These are phyloP conservation scores for Mycena polygramma DNA, from an alignment of 768 basidiomycete genomes.

Conservation along the genomic window DNA sequence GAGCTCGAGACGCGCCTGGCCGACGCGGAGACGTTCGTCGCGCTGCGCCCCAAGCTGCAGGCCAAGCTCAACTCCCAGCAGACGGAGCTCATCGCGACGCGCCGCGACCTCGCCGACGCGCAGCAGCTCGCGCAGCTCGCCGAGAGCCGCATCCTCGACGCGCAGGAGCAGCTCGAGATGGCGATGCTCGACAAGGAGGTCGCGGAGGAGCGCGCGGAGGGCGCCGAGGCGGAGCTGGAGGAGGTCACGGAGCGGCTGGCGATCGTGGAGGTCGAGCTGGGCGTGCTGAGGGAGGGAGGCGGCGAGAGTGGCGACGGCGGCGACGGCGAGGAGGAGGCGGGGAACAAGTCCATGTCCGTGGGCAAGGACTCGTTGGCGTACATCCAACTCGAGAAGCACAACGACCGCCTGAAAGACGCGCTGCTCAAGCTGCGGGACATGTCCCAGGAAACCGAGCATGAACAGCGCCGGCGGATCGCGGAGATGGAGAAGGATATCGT, in stretches of 20 bases:
- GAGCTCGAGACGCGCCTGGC: slow-evolving; percentile 87
- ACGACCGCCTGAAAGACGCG: slow-evolving; percentile 95
- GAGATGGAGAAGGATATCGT: slow-evolving; percentile 94
- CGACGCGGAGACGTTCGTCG: slow-evolving; percentile 87
- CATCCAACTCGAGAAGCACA: slow-evolving; percentile 96
- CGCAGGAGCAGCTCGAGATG: slow-evolving; percentile 95
- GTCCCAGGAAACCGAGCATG: slow-evolving; percentile 88
- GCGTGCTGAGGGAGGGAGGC: slow-evolving; percentile 76
- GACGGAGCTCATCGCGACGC: slow-evolving; percentile 80
- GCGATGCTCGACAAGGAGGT: slow-evolving; percentile 95
- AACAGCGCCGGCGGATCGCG: slow-evolving; percentile 80
- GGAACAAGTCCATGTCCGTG: slow-evolving; percentile 45
- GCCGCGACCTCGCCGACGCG: slow-evolving; percentile 82
- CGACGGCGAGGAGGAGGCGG: slow-evolving; percentile 42
- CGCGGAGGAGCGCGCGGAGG: slow-evolving; percentile 92
- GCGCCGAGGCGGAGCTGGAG: slow-evolving; percentile 82
- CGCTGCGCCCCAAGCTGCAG: slow-evolving; percentile 90
- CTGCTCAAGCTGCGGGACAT: slow-evolving; percentile 84
- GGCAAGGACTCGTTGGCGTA: slow-evolving; percentile 74
- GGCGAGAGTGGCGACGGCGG: slow-evolving; percentile 44
- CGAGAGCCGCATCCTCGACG: slow-evolving; percentile 79
- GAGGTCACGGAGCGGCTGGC: slow-evolving; percentile 84
- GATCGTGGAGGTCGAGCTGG: slow-evolving; percentile 85
- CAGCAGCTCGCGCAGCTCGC: slow-evolving; percentile 80
- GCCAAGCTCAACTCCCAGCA: slow-evolving; percentile 87